Evolutionary conservation across 2,329 filamentous ascomycete genomes (phyloP), one percentile per base, ranked within the genome.

Genomic region (Dothistroma septosporum): DNA sequence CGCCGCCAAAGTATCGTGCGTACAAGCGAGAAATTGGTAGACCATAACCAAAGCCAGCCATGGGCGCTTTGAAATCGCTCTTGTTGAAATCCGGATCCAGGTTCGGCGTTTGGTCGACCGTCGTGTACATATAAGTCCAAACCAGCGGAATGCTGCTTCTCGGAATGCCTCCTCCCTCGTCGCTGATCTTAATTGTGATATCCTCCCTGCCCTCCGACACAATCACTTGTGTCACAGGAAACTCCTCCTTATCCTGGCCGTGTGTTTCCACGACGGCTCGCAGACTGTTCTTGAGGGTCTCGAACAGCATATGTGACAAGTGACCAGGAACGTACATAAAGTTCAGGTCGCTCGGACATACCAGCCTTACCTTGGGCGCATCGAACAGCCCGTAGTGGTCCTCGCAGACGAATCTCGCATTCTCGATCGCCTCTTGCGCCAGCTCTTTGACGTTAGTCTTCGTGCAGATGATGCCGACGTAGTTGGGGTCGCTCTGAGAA

Each of bases 81-180:
- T 97, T 96, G 77, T 99, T 93, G 76, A 97, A 99, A 75, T 97
- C 93, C 0, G 94, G 94, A 73, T 99, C 94, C 64, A 99, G 80
- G 73, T 87, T 96, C 14, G 94, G 94, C 22, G 94, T 97, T 69
- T 92, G 87, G 76, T 97, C 94, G 66, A 99, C 94, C 1, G 94
- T 99, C 37, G 94, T 99, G 76, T 99, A 99, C 94, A 97, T 99
- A 76, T 99, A 99, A 12, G 94, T 99, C 94, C 94, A 99, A n/a
- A 97, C 94, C 14, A 99, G 83, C 5, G 94, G 94, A 65, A 99
- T 97, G 56, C 91, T 86, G 70, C 90, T 95, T 70, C 94, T 83
- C 0, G 94, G 92, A 57, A 99, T 97, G 64, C 94, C 94, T 65
- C 94, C 94, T 61, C 94, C 94, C 78, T 99, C 94, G 75, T 99